Conservation (phyloP, 108 stramenopile species). For the Nitzschia sp. region DNA sequence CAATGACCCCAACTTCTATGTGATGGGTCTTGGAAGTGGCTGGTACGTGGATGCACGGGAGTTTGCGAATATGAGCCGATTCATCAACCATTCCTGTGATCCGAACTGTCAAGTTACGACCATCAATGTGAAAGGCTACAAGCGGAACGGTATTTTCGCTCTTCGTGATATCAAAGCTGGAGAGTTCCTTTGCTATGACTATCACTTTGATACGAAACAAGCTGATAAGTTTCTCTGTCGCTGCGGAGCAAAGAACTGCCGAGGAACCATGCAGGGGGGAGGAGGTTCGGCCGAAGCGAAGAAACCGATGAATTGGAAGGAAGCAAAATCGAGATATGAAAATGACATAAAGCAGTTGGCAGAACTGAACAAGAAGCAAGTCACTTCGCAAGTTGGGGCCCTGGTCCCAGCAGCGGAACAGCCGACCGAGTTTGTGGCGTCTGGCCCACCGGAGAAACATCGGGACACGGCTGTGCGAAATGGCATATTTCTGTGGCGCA, state of each 20-base stretch:
- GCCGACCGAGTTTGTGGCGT: conserved; percentile 40
- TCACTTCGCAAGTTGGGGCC: conserved; percentile 36
- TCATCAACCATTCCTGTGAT: conserved; percentile 95
- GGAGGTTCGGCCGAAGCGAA: conserved; percentile 41
- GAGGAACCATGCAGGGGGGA: conserved; percentile 76
- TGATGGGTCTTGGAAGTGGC: conserved; percentile 85
- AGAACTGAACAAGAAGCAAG: conserved; percentile 33
- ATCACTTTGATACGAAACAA: conserved; percentile 84
- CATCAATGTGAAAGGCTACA: conserved; percentile 81
- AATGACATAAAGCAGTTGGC: conserved; percentile 59
- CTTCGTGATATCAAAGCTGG: conserved; percentile 69
- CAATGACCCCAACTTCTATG: conserved; percentile 92
- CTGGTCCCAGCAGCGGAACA: conserved; percentile 51
- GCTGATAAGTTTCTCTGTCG: conserved; percentile 64
- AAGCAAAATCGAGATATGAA: conserved; percentile 53
- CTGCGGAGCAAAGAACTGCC: conserved; percentile 75
- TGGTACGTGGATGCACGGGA: conserved; percentile 91
- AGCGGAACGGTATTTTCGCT: conserved; percentile 85
- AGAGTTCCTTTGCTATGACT: conserved; percentile 91
- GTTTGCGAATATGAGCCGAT: conserved; percentile 82
- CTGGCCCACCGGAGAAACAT: conserved; percentile 46
- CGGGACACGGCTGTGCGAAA: conserved; percentile 22
- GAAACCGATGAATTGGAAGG: conserved; percentile 35
- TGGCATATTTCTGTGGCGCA: conserved; percentile 71
- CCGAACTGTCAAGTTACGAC: conserved; percentile 88